phyloP scores from a whole-genome alignment of 768 basidiomycete genomes.

The Cystobasidiopsis lactophilus region DNA sequence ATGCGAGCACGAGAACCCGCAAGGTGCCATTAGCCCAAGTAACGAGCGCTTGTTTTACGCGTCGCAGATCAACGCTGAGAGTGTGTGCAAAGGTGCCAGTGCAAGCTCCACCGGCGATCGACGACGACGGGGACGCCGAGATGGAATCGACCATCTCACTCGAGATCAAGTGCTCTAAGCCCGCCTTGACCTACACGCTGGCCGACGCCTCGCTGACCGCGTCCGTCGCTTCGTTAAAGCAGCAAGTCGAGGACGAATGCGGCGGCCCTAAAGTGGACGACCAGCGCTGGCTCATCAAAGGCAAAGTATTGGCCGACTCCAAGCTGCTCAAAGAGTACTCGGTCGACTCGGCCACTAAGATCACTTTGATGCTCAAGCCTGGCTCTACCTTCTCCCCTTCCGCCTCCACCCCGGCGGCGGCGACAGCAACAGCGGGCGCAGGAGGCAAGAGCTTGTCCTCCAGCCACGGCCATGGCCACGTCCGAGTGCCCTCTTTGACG shows the following conservation, averaged over 20 bases:
- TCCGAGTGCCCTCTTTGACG: slow-evolving; percentile 6
- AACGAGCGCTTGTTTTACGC: background rate
- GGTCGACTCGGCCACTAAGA: slow-evolving; percentile 44
- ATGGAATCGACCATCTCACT: slow-evolving; percentile 34
- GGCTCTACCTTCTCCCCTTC: slow-evolving; percentile 36
- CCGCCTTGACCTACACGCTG: slow-evolving; percentile 50
- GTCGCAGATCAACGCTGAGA: background rate
- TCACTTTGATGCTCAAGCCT: slow-evolving; percentile 73
- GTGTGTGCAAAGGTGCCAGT: background rate
- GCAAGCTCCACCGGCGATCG: background rate
- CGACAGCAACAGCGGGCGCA: background rate
- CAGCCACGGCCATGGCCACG: slow-evolving; percentile 14
- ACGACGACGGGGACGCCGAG: background rate
- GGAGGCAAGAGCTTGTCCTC: slow-evolving; percentile 16
- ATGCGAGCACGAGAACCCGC: background rate
- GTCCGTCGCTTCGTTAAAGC: slow-evolving; percentile 57
- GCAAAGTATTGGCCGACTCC: slow-evolving; percentile 71
- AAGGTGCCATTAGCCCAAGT: background rate
- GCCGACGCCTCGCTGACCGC: slow-evolving; percentile 50
- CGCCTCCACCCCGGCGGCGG: slow-evolving; percentile 18
- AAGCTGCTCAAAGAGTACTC: slow-evolving; percentile 82
- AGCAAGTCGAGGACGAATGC: slow-evolving; percentile 40
- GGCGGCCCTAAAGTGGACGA: slow-evolving; percentile 53
- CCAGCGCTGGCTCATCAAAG: slow-evolving; percentile 75
- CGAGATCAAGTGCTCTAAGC: slow-evolving; percentile 80